Conservation (phyloP, 2,329 filamentous ascomycete species). For the Cladosporium sp. region DNA sequence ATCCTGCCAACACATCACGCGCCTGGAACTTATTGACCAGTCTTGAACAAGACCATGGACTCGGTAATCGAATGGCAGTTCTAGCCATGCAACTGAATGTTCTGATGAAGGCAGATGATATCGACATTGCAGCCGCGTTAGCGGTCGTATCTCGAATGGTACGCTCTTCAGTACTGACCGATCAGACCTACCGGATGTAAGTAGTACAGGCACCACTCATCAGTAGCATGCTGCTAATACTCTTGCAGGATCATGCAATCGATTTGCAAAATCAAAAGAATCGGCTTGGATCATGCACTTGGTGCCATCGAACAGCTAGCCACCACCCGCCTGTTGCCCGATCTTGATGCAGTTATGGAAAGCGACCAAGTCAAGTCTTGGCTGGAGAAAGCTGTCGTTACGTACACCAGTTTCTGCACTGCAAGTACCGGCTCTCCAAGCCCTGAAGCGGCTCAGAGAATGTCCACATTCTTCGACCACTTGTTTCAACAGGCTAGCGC, state of each 20-base stretch:
- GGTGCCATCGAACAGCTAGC: constrained; percentile 65
- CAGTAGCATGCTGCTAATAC: not conserved
- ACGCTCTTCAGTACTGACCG: constrained; percentile 58
- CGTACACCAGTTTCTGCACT: constrained; percentile 42
- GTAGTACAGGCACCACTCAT: constrained; percentile 18
- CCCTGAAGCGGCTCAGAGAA: not conserved
- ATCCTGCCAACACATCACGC: constrained; percentile 48
- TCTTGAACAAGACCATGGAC: constrained; percentile 64
- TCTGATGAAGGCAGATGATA: constrained; percentile 47
- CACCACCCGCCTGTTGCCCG: constrained; percentile 52
- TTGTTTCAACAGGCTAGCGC: constrained; percentile 49
- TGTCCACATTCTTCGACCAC: constrained; percentile 38
- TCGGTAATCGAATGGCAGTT: constrained; percentile 61
- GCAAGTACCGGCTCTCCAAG: not conserved
- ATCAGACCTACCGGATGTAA: constrained; percentile 62
- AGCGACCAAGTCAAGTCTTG: constrained; percentile 45
- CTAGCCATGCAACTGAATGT: constrained; percentile 68
- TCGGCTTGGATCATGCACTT: constrained; percentile 41
- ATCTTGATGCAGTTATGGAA: constrained; percentile 34
- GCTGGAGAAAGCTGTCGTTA: constrained; percentile 69
- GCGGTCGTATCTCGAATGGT: constrained; percentile 63
- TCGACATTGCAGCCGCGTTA: constrained; percentile 44
- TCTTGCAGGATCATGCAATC: constrained; percentile 59
- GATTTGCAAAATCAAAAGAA: constrained; percentile 61
- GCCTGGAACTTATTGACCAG: constrained; percentile 59